phyloP scores from a whole-genome alignment of 352 stramenopile species.

The Pseudoperonospora humuli region DNA sequence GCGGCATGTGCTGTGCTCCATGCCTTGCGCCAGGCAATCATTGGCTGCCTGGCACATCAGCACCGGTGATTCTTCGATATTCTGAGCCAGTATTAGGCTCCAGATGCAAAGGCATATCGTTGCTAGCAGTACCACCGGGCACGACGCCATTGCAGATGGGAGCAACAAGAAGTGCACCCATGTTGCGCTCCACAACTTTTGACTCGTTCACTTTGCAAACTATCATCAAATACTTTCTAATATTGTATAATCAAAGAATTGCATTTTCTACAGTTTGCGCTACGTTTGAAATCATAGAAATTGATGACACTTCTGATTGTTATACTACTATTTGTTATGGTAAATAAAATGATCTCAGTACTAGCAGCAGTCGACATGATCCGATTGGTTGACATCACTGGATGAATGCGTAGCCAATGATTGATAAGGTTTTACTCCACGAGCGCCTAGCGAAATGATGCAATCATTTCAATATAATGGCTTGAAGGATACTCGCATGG shows the following conservation, averaged over 20 bases:
- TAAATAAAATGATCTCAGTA: too few relatives aligned
- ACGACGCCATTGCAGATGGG: slow-evolving; percentile 2
- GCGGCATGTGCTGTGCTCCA: slow-evolving; percentile 36
- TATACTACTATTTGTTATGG: too few relatives aligned
- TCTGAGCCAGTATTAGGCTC: slow-evolving; percentile 7
- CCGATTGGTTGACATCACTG: neutral
- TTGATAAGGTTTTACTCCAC: neutral
- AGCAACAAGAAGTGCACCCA: too few relatives aligned
- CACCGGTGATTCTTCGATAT: slow-evolving; percentile 28
- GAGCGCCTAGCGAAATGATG: neutral
- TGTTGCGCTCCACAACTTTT: too few relatives aligned
- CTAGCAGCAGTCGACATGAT: neutral
- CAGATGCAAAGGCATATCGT: slow-evolving; percentile 2
- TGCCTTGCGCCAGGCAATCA: slow-evolving; percentile 40
- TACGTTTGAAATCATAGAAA: too few relatives aligned
- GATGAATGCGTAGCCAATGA: neutral
- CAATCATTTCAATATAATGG: neutral
- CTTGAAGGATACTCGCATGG: too few relatives aligned
- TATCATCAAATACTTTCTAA: too few relatives aligned
- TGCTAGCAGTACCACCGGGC: slow-evolving; percentile 8
- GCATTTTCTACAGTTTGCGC: too few relatives aligned
- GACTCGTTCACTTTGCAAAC: too few relatives aligned
- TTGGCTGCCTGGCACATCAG: slow-evolving; percentile 33
- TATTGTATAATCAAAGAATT: too few relatives aligned
- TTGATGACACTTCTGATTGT: too few relatives aligned